phyloP scores from a whole-genome alignment of 2,329 filamentous ascomycete species.

The Corynespora cassiicola region DNA sequence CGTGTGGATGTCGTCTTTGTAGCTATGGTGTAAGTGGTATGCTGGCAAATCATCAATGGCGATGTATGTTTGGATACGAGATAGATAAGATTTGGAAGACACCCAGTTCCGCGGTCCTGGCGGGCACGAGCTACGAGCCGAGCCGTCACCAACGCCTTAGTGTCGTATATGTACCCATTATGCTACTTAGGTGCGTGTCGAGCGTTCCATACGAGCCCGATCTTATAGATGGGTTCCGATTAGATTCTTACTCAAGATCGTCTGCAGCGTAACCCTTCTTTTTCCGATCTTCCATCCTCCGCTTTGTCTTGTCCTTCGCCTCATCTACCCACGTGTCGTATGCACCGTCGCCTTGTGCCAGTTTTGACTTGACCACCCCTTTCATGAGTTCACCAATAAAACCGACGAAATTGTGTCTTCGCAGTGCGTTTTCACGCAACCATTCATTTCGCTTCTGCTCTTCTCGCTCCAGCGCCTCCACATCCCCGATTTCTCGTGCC shows the following conservation, averaged over 20 bases:
- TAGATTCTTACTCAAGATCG: constrained; percentile 4
- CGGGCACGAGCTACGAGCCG: no score
- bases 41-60: no score
- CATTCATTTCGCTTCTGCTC: constrained; percentile 84
- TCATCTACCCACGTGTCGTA: constrained; percentile 79
- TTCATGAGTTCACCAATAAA: constrained; percentile 92
- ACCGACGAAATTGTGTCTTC: constrained; percentile 94
- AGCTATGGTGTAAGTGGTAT: no score
- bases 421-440: constrained; percentile 93
- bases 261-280: constrained; percentile 37
- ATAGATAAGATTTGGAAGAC: no score
- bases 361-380: constrained; percentile 78
- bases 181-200: no score
- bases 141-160: no score
- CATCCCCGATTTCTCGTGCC: constrained; percentile 82
- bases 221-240: no score
- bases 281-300: constrained; percentile 53
- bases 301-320: constrained; percentile 64
- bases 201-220: no score
- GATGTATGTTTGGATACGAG: no score
- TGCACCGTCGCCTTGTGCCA: constrained; percentile 68
- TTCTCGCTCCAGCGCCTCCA: constrained; percentile 78
- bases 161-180: no score
- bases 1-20: no score
- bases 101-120: no score